Evolutionary conservation across 805 yeast genomes (phyloP).

Genomic region (Ogataea kodamae): DNA sequence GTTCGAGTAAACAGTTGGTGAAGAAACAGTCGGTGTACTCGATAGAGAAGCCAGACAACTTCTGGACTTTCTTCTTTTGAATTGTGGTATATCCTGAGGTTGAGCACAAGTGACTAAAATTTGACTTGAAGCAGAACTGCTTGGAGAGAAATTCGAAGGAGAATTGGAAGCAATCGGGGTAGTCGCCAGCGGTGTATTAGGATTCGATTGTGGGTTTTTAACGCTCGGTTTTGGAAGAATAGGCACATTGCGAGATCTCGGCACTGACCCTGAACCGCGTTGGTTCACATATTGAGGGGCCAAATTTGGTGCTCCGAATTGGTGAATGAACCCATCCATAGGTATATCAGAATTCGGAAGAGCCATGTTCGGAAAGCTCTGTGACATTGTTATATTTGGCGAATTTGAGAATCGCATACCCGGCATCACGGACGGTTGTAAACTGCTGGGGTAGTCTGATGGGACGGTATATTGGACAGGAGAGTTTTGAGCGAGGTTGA

Average conservation of each 20-base stretch:
- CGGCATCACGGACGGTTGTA: slow-evolving; percentile 4
- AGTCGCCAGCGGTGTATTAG: slow-evolving; percentile 24
- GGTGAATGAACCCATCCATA: not conserved
- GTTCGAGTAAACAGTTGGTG: slow-evolving; percentile 18
- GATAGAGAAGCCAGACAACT: slow-evolving; percentile 6
- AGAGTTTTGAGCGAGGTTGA: no score
- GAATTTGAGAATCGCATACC: slow-evolving; percentile 4
- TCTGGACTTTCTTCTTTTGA: slow-evolving; percentile 33
- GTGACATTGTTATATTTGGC: slow-evolving; percentile 13
- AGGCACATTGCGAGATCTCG: slow-evolving; percentile 31
- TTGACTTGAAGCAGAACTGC: slow-evolving; percentile 9
- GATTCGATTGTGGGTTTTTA: slow-evolving; percentile 9
- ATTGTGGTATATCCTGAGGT: slow-evolving; percentile 31
- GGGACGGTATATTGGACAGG: no score
- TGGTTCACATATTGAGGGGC: not conserved
- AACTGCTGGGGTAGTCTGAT: slow-evolving; percentile 5
- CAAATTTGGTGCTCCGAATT: not conserved
- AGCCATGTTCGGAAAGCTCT: no score
- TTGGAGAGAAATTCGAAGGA: slow-evolving; percentile 17
- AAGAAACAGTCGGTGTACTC: slow-evolving; percentile 26
- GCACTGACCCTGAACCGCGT: not conserved
- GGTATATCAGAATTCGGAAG: no score
- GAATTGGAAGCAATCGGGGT: slow-evolving; percentile 20
- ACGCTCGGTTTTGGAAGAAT: slow-evolving; percentile 33
- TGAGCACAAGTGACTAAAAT: slow-evolving; percentile 15